A percentile compares a stretch with the other conserved stretches of the same genome.
phyloP scores from a whole-genome alignment of 2,329 filamentous ascomycete species.

The Shiraia bambusicola region DNA sequence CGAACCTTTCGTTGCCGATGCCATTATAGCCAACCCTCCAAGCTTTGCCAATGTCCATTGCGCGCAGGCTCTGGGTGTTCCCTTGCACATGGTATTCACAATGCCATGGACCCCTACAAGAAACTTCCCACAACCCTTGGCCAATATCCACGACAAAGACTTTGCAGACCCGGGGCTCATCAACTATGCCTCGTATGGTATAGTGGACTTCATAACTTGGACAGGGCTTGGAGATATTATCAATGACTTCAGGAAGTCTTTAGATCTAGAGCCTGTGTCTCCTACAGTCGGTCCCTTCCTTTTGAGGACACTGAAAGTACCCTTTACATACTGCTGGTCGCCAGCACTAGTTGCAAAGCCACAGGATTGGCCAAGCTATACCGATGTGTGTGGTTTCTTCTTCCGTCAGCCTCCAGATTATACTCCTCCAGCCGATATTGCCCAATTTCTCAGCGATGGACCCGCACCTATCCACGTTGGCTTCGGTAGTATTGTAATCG shows the following conservation, averaged over 20 bases:
- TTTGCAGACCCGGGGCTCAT: constrained; percentile 30
- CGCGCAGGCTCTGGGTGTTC: constrained; percentile 70
- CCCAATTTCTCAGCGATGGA: constrained; percentile 51
- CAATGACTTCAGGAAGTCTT: constrained; percentile 45
- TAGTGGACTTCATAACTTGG: constrained; percentile 55
- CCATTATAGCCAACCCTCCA: constrained; percentile 76
- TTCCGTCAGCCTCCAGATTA: constrained; percentile 46
- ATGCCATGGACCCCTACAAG: constrained; percentile 54
- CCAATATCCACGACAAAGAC: constrained; percentile 45
- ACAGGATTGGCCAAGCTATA: constrained; percentile 14
- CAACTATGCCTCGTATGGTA: constrained; percentile 50
- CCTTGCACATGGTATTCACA: constrained; percentile 72
- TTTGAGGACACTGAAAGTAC: constrained; percentile 41
- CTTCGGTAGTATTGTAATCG: constrained; percentile 59
- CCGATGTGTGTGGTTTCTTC: constrained; percentile 50
- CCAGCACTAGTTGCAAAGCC: constrained; percentile 35
- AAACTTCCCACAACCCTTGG: constrained; percentile 53
- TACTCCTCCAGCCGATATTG: constrained; percentile 43
- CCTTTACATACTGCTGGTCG: constrained; percentile 52
- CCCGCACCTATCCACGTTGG: constrained; percentile 57
- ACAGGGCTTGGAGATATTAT: constrained; percentile 53
- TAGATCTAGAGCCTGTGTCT: constrained; percentile 47
- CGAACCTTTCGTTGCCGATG: constrained; percentile 74
- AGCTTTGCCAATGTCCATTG: constrained; percentile 75
- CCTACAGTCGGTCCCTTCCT: constrained; percentile 42